Conservation (phyloP, 768 basidiomycete genomes). For the Podaxis sp. region DNA sequence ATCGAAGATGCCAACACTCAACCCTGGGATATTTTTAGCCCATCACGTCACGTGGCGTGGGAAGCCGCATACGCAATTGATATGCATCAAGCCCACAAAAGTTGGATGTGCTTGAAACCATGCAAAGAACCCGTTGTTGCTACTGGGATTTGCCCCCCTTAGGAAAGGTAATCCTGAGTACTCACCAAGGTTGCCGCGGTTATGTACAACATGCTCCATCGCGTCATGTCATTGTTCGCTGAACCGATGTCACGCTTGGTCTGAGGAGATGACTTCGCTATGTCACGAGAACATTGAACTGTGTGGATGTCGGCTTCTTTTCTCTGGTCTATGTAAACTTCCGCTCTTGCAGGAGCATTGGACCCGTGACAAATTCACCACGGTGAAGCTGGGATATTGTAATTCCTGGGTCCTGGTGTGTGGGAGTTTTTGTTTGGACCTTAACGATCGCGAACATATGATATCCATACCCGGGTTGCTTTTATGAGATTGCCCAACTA, state of each 20-base stretch:
- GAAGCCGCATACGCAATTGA: too few relatives aligned
- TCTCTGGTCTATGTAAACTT: background rate
- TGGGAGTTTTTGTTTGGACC: background rate
- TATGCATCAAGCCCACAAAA: background rate
- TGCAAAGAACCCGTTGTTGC: background rate
- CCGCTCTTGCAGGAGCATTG: too few relatives aligned
- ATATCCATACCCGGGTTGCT: background rate
- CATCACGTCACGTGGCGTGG: too few relatives aligned
- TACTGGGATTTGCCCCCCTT: background rate
- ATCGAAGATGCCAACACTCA: too few relatives aligned
- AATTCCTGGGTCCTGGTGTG: background rate
- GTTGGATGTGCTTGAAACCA: background rate
- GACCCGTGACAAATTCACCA: too few relatives aligned
- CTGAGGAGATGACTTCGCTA: background rate
- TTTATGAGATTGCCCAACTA: background rate
- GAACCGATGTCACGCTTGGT: constrained; percentile 1
- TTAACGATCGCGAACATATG: background rate
- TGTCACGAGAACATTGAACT: background rate
- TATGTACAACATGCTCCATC: background rate
- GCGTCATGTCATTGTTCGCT: background rate
- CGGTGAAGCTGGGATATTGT: background rate
- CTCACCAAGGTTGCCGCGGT: background rate
- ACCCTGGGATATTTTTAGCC: too few relatives aligned
- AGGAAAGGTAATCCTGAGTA: background rate
- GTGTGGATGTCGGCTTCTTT: background rate